Base-by-base conservation (phyloP, 1,284 basidiomycete genomes). In the Cutaneotrichosporon arboriforme region DNA sequence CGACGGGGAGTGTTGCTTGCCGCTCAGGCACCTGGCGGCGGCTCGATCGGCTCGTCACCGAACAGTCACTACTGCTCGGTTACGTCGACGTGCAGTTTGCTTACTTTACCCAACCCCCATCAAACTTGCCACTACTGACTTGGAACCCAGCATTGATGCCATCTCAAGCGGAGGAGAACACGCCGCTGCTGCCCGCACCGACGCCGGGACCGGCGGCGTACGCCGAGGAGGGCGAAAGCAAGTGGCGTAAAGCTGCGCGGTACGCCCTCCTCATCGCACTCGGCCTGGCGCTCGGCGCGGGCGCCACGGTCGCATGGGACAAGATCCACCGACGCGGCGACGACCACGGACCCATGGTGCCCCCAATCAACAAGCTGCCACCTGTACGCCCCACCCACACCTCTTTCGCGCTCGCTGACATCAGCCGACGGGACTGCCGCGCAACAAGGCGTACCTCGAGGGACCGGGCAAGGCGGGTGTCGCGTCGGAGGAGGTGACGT, bases 401-500 rank as follows among this genome's bases (percentile, higher is more conserved):
- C 7, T 4, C 17, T 13, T 26, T 4, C 34, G 38, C 8, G 3
- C 38, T 50, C 5, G 44, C 43, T 57, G 31, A 57, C 44, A 2
- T 43, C 49, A 74, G 67, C 74, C 74, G 4, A 73, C 69, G 0
- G 73, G 72, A 39, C 60, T 72, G 31, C 74, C 72, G 1, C 68
- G 78, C 22, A 91, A 91, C 62, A 85, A 85, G 1, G 84, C 86
- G 13, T 88, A 85, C 63, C 79, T 90, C 35, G 80, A 87, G 41
- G 76, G 82, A 55, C 90, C 86, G 0, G 77, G 78, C 22, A 76
- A 85, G 64, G 92, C 88, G 4, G 91, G 89, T 2, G 90, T 96
- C 17, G 90, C 92, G 2, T 81, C 84, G 40, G 92, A 96, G 77
- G 88, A 92, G 70, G 79, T 80, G 58, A 77, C 83, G 18, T 96